Percentiles rank a stretch among this genome's conserved stretches.
Evolutionary conservation across 306 rosid genomes (phyloP).

Genomic region (Acacia melanoxylon): DNA sequence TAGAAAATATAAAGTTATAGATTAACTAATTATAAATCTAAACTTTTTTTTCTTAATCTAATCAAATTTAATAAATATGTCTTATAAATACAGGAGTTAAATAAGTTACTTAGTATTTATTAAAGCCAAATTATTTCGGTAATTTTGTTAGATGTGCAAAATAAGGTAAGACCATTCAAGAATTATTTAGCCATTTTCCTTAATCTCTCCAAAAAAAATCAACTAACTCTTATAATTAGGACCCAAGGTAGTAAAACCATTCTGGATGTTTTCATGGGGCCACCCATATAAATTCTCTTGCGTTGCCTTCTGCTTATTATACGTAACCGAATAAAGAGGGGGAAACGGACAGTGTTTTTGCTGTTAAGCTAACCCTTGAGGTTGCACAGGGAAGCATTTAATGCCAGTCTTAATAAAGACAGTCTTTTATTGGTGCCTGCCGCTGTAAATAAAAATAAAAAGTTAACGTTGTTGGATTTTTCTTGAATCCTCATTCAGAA

Average conservation of each 20-base stretch:
- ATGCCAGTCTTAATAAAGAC: constrained; percentile 1
- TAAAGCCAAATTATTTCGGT: no score
- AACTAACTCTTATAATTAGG: no score
- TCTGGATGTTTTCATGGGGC: background rate
- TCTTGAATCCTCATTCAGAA: background rate
- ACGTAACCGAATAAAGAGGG: background rate
- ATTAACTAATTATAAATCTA: no score
- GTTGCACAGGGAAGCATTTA: constrained; percentile 2
- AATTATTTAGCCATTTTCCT: no score
- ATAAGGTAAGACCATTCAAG: background rate
- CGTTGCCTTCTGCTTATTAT: background rate
- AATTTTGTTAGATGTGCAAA: background rate
- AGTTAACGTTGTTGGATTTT: background rate
- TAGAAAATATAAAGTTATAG: no score
- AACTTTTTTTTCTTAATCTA: no score
- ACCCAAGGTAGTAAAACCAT: background rate
- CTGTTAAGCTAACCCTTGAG: background rate
- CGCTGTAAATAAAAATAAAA: background rate
- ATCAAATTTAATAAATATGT: no score
- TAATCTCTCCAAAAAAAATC: no score
- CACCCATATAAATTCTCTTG: background rate
- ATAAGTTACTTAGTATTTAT: no score
- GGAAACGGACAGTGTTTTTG: background rate
- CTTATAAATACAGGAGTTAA: accelerated
- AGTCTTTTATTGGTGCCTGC: background rate